phyloP scores from a whole-genome alignment of 169 alveolate species.

The Plasmodium inui region DNA sequence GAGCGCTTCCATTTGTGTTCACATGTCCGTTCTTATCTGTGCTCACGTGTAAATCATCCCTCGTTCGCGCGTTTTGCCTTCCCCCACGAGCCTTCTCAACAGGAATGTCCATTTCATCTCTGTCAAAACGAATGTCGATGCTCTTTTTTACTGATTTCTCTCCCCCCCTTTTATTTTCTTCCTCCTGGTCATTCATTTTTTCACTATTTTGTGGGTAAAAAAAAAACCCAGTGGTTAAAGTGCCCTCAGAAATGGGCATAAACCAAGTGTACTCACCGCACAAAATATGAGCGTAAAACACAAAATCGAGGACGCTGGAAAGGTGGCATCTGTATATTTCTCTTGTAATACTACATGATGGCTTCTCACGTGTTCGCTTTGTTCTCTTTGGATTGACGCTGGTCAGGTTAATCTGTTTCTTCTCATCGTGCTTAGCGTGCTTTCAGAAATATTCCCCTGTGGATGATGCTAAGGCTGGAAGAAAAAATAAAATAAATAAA shows the following conservation, averaged over 20 bases:
- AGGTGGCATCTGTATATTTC: neutral
- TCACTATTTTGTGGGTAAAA: neutral
- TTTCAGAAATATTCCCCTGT: neutral
- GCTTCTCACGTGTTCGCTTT: neutral
- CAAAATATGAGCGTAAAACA: neutral
- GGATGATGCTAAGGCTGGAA: neutral
- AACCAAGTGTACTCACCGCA: neutral
- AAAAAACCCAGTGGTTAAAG: neutral
- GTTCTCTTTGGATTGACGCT: neutral
- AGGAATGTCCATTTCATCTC: constrained; percentile 39
- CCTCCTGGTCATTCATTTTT: constrained; percentile 40
- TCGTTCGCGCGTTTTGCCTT: neutral
- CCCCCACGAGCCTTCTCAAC: neutral
- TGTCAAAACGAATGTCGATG: constrained; percentile 18
- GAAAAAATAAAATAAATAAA: neutral
- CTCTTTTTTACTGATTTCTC: neutral
- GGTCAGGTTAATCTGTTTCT: neutral
- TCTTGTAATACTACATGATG: neutral
- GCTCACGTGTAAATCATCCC: neutral
- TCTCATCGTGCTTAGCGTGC: neutral
- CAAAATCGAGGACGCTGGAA: neutral
- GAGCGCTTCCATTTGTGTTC: neutral
- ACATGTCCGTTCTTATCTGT: neutral
- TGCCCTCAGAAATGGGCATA: neutral
- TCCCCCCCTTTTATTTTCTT: constrained; percentile 11